Evolutionary conservation across 2,329 filamentous ascomycete species (phyloP).

Genomic region (Penicillium palitans): DNA sequence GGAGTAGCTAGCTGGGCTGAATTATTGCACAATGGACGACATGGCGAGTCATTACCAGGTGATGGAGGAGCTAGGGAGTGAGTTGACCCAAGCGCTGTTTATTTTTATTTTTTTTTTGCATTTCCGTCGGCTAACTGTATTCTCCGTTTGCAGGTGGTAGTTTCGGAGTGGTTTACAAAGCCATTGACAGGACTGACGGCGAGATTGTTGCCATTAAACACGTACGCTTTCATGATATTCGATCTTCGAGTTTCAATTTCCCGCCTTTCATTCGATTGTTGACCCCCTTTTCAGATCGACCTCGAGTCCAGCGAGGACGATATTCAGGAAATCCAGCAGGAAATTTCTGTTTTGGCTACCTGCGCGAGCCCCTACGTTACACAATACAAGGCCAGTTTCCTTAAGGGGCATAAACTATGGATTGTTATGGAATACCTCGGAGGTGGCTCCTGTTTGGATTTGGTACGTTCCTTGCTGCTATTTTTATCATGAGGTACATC

Average conservation of each 20-base stretch:
- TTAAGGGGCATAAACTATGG: conserved; percentile 96
- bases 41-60: conserved; percentile 90
- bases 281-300: conserved; percentile 68
- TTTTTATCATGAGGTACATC: neutral
- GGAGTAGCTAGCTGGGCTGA: conserved; percentile 20
- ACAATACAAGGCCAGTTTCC: conserved; percentile 93
- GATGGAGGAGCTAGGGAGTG: conserved; percentile 92
- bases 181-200: conserved; percentile 84
- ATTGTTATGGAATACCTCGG: conserved; percentile 99
- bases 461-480: conserved; percentile 58
- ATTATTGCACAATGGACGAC: conserved; percentile 40
- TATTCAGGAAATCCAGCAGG: conserved; percentile 96
- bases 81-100: conserved; percentile 43
- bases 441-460: conserved; percentile 88
- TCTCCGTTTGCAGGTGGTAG: conserved; percentile 69
- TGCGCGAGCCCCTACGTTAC: conserved; percentile 93
- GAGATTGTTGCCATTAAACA: conserved; percentile 97
- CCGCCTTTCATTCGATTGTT: conserved; percentile 6
- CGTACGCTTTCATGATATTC: conserved; percentile 54
- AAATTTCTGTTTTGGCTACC: conserved; percentile 92
- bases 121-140: conserved; percentile 18
- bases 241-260: neutral
- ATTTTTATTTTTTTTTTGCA: neutral
- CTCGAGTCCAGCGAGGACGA: conserved; percentile 98
- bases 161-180: conserved; percentile 96